Conservation (phyloP, 257 asterid species). For the Solanum corneliomulleri region DNA sequence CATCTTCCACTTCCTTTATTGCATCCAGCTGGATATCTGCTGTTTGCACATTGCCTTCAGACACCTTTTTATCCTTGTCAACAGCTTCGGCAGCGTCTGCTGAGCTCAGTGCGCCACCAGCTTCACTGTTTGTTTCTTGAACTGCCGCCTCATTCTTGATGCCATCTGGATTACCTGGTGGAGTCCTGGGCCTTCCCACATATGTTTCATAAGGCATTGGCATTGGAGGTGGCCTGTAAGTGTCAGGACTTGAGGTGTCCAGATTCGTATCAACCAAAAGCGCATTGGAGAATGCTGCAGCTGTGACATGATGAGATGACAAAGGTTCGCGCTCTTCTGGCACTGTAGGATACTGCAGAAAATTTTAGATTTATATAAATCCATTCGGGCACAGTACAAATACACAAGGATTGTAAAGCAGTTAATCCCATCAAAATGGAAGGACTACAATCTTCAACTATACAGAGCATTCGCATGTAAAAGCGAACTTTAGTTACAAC, state of each 20-base stretch:
- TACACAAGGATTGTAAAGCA: not conserved
- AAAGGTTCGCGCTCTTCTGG: conserved; percentile 55
- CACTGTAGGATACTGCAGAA: conserved; percentile 53
- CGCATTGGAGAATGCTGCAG: conserved; percentile 45
- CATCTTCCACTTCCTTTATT: conserved; percentile 37
- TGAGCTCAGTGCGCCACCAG: conserved; percentile 25
- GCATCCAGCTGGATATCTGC: conserved; percentile 20
- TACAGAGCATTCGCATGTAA: not conserved
- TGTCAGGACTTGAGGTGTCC: conserved; percentile 73
- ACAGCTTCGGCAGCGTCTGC: conserved; percentile 27
- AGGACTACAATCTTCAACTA: not conserved
- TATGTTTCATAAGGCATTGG: conserved; percentile 66
- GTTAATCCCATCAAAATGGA: not conserved
- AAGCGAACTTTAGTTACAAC: not conserved
- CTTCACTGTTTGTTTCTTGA: conserved; percentile 20
- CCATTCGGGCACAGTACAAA: not conserved
- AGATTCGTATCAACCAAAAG: conserved; percentile 83
- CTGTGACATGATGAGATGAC: conserved; percentile 40
- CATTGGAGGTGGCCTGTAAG: conserved; percentile 72
- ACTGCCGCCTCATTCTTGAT: conserved; percentile 31
- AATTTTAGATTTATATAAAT: not conserved
- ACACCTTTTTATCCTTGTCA: conserved; percentile 34
- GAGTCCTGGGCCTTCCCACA: conserved; percentile 31
- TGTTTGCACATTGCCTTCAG: conserved; percentile 27
- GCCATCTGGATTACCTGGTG: conserved; percentile 27